Conservation (phyloP, 2,329 filamentous ascomycete species). For the Alternaria arbusti region DNA sequence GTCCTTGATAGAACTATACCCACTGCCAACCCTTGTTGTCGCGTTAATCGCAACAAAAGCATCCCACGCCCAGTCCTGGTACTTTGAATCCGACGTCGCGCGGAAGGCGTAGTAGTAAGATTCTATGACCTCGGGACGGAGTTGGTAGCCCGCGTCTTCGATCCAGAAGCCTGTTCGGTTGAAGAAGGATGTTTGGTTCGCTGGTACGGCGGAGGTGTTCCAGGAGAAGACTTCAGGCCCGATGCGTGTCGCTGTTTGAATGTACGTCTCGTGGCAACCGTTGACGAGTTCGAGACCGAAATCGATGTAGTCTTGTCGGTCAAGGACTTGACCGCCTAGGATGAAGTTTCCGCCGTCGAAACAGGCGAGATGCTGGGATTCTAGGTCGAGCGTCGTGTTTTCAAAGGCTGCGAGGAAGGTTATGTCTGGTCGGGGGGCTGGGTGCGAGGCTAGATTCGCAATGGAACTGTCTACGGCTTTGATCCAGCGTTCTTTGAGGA, state of each 20-base stretch:
- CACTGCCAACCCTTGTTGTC: slow-evolving; percentile 68
- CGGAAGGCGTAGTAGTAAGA: slow-evolving; percentile 87
- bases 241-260: slow-evolving; percentile 70
- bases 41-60: slow-evolving; percentile 73
- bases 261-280: slow-evolving; percentile 78
- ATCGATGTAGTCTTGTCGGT: slow-evolving; percentile 69
- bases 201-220: slow-evolving; percentile 42
- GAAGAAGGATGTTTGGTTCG: slow-evolving; percentile 64
- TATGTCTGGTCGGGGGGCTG: slow-evolving; percentile 69
- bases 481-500: slow-evolving; percentile 76
- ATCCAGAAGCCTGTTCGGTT: slow-evolving; percentile 75
- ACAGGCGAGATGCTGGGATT: slow-evolving; percentile 68
- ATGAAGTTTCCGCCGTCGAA: slow-evolving; percentile 88
- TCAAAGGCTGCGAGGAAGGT: slow-evolving; percentile 72
- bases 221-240: slow-evolving; percentile 69
- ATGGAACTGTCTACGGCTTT: slow-evolving; percentile 78
- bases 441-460: slow-evolving; percentile 71
- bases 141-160: slow-evolving; percentile 64
- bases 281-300: slow-evolving; percentile 76
- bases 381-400: slow-evolving; percentile 49
- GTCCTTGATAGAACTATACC: slow-evolving; percentile 69
- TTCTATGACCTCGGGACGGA: slow-evolving; percentile 83
- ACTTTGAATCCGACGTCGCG: slow-evolving; percentile 74
- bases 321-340: slow-evolving; percentile 75
- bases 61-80: slow-evolving; percentile 85